Conservation (phyloP, 2,329 filamentous ascomycete species). For the Parasarocladium wereldwijsianum region DNA sequence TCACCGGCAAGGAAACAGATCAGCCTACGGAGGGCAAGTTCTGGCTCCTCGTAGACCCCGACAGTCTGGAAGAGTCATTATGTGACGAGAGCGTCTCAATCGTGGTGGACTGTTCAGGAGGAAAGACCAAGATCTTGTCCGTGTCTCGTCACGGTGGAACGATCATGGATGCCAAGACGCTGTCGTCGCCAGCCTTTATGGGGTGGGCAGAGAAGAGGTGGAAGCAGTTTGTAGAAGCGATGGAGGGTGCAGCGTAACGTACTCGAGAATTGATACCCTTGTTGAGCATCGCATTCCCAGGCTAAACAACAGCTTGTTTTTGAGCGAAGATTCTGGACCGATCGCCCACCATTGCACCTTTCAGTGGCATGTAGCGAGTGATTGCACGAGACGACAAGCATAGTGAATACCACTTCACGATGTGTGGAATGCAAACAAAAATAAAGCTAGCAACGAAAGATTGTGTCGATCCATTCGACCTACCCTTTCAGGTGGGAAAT, state of each 20-base stretch:
- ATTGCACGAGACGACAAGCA: constrained; percentile 1
- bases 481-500: constrained; percentile 61
- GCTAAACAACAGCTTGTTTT: no score
- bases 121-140: constrained; percentile 43
- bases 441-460: constrained; percentile 6
- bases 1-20: constrained; percentile 46
- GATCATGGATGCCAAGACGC: constrained; percentile 46
- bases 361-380: no score
- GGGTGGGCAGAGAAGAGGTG: constrained; percentile 19
- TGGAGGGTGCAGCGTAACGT: constrained; percentile 15
- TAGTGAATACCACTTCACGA: not conserved
- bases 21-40: constrained; percentile 29
- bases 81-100: constrained; percentile 75
- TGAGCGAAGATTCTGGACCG: no score
- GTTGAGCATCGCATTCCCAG: no score
- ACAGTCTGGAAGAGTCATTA: constrained; percentile 75
- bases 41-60: constrained; percentile 80
- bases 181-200: constrained; percentile 47
- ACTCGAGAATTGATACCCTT: no score
- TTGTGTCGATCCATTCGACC: constrained; percentile 77
- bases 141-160: constrained; percentile 78
- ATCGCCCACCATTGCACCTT: no score
- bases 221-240: constrained; percentile 19
- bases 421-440: constrained; percentile 5
- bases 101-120: constrained; percentile 52